Percentiles rank a stretch among this genome's conserved stretches.
These are phyloP conservation scores for Neodidymelliopsis sp. DNA, from an alignment of 2,329 filamentous ascomycete species.

Conservation along the genomic window DNA sequence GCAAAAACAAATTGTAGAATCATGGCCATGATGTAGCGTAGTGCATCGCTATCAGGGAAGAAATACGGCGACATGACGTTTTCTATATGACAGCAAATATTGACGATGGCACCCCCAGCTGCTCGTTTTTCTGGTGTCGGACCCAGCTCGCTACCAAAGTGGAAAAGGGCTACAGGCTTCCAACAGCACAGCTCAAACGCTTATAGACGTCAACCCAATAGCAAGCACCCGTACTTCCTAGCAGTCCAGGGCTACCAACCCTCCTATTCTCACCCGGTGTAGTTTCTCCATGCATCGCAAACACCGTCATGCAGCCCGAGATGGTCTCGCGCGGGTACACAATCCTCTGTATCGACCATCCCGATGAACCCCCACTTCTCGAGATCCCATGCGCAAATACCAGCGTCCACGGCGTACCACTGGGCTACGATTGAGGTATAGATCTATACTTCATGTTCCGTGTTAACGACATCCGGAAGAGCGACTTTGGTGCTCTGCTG, in stretches of 20 bases:
- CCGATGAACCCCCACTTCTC: slow-evolving; percentile 23
- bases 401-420: background rate
- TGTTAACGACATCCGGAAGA: background rate
- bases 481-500: background rate
- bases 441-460: background rate
- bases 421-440: background rate
- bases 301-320: slow-evolving; percentile 14
- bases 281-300: slow-evolving; percentile 9
- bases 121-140: slow-evolving; percentile 53
- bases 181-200: no score
- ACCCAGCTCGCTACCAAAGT: no score
- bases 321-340: slow-evolving; percentile 22
- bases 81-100: slow-evolving; percentile 49
- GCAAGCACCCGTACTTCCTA: slow-evolving; percentile 12
- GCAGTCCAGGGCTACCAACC: slow-evolving; percentile 35
- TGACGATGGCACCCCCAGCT: slow-evolving; percentile 46
- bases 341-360: slow-evolving; percentile 24
- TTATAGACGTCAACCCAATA: background rate
- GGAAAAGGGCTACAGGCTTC: no score
- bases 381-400: slow-evolving; percentile 4
- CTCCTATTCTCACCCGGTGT: slow-evolving; percentile 24
- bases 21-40: slow-evolving; percentile 26
- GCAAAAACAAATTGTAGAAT: slow-evolving; percentile 25
- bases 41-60: slow-evolving; percentile 32
- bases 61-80: slow-evolving; percentile 54